Conservation (phyloP, 2,329 filamentous ascomycete species). For the Exophiala sp. region DNA sequence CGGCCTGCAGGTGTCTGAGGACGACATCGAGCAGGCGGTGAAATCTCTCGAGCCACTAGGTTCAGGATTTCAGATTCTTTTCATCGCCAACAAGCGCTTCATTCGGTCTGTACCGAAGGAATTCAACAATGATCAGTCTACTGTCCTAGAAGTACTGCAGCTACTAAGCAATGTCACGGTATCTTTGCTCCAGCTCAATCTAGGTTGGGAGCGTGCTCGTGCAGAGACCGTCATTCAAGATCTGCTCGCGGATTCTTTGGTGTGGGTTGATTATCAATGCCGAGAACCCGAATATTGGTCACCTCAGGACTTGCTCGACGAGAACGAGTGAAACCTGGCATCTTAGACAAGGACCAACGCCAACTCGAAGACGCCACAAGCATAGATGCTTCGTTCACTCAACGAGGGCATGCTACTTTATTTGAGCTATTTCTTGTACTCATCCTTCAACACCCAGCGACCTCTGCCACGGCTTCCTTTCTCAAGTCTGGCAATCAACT, state of each 20-base stretch:
- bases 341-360: too few species aligned
- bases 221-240: slow-evolving; percentile 90
- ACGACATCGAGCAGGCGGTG: slow-evolving; percentile 87
- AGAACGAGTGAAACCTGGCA: slow-evolving; percentile 34
- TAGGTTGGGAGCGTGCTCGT: slow-evolving; percentile 78
- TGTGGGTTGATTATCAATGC: slow-evolving; percentile 88
- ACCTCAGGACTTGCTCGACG: slow-evolving; percentile 44
- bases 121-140: slow-evolving; percentile 88
- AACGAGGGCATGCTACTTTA: neutral
- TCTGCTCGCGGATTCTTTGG: slow-evolving; percentile 78
- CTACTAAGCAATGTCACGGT: slow-evolving; percentile 85
- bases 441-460: slow-evolving; percentile 59
- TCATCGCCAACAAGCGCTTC: slow-evolving; percentile 78
- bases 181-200: slow-evolving; percentile 80
- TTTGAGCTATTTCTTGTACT: slow-evolving; percentile 40
- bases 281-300: slow-evolving; percentile 90
- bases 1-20: slow-evolving; percentile 77
- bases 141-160: slow-evolving; percentile 86
- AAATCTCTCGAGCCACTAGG: slow-evolving; percentile 82
- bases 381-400: neutral
- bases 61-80: slow-evolving; percentile 79
- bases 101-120: slow-evolving; percentile 93
- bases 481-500: slow-evolving; percentile 70
- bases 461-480: slow-evolving; percentile 50
- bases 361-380: neutral